A percentile compares a stretch with the other conserved stretches of the same genome.
Evolutionary conservation across 2,329 filamentous ascomycete genomes (phyloP).

Genomic region (Alternaria consortialis): DNA sequence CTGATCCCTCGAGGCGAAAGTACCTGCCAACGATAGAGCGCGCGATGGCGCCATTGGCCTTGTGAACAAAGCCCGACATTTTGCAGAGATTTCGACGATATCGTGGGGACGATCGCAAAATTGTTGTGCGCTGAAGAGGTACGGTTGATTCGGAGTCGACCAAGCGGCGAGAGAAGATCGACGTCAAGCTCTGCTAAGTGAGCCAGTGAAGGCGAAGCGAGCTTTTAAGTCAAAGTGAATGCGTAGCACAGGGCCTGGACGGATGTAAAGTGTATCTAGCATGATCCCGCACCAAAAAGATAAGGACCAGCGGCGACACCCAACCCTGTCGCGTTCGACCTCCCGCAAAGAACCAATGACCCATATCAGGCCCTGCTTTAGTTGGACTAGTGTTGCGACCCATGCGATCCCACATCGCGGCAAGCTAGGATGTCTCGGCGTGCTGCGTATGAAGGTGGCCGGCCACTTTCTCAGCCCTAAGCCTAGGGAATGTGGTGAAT

Average conservation of each 20-base stretch:
- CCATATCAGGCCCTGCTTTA: conserved; percentile 14
- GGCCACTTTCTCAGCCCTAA: conserved; percentile 11
- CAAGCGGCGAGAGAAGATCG: conserved; percentile 13
- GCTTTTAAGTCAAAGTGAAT: conserved; percentile 21
- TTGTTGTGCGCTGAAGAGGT: conserved; percentile 6
- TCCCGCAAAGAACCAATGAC: conserved; percentile 16
- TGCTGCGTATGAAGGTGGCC: conserved; percentile 10
- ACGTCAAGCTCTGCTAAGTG: conserved; percentile 14
- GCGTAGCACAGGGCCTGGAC: conserved; percentile 19
- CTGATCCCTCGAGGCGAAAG: conserved; percentile 82
- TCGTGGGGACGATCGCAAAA: conserved; percentile 9
- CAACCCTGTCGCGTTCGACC: conserved; percentile 13
- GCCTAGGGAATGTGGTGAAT: conserved; percentile 7
- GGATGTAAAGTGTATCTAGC: conserved; percentile 27
- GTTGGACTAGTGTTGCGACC: conserved; percentile 11
- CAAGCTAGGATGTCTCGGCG: conserved; percentile 13
- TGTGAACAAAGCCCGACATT: conserved; percentile 47
- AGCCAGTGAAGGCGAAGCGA: conserved; percentile 15
- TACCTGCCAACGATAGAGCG: conserved; percentile 49
- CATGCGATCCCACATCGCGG: conserved; percentile 19
- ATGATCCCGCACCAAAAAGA: conserved; percentile 43
- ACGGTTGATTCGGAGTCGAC: conserved; percentile 10
- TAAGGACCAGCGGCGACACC: conserved; percentile 41
- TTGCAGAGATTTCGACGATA: conserved; percentile 23
- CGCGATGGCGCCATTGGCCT: conserved; percentile 46